Conservation (phyloP, 108 stramenopile species). For the Cylindrotheca fusiformis region DNA sequence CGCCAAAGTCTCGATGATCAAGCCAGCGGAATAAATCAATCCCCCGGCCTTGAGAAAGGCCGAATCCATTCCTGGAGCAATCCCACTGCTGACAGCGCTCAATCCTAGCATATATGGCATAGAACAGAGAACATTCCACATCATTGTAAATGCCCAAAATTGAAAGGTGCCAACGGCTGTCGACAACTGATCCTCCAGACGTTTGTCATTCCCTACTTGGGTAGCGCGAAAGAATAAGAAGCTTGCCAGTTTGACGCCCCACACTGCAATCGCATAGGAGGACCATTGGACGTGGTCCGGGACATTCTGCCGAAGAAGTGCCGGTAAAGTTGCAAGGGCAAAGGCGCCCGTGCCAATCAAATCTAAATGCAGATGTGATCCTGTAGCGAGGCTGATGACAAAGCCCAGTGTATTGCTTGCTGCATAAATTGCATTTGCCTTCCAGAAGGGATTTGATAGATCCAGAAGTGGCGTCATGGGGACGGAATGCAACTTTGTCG, state of each 20-base stretch:
- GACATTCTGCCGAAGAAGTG: constrained; percentile 6
- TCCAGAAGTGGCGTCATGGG: background rate
- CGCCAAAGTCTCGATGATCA: constrained; percentile 58
- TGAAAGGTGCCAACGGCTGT: constrained; percentile 44
- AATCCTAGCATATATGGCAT: constrained; percentile 73
- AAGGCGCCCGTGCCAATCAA: constrained; percentile 82
- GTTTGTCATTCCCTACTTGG: constrained; percentile 47
- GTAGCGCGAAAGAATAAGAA: constrained; percentile 72
- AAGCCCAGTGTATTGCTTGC: constrained; percentile 26
- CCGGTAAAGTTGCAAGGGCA: constrained; percentile 42
- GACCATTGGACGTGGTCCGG: constrained; percentile 32
- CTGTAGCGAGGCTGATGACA: constrained; percentile 31
- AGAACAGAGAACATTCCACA: constrained; percentile 67
- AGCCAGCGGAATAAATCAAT: constrained; percentile 39
- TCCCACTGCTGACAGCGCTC: background rate
- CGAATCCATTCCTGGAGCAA: constrained; percentile 2
- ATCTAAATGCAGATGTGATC: constrained; percentile 66
- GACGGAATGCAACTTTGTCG: background rate
- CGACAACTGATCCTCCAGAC: constrained; percentile 49
- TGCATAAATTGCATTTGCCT: constrained; percentile 23
- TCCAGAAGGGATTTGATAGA: constrained; percentile 26
- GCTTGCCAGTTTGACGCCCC: constrained; percentile 62
- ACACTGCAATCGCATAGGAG: constrained; percentile 42
- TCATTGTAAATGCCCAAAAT: constrained; percentile 71
- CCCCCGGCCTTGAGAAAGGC: constrained; percentile 29